Conservation (phyloP, 805 yeast genomes). For the Phaffomyces opuntiae region DNA sequence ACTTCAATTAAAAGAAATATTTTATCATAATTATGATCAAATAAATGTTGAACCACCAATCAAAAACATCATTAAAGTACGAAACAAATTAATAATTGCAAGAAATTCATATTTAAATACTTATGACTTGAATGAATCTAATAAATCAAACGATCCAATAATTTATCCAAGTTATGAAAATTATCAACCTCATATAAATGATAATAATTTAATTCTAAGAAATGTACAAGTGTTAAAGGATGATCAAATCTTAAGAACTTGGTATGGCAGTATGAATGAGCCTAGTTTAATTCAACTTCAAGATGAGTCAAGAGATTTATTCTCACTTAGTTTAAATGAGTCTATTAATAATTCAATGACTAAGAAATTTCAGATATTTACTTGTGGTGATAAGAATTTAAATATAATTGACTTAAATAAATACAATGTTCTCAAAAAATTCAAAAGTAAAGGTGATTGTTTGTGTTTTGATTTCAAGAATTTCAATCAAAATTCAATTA, state of each 20-base stretch:
- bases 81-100: background rate
- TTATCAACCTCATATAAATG: background rate
- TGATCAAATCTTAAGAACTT: constrained; percentile 8
- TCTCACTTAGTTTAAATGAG: constrained; percentile 3
- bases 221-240: background rate
- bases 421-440: background rate
- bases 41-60: background rate
- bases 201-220: constrained; percentile 1
- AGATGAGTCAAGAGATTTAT: background rate
- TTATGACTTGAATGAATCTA: background rate
- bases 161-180: background rate
- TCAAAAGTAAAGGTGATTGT: constrained; percentile 11
- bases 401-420: background rate
- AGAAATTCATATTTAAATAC: background rate
- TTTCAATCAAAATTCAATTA: background rate
- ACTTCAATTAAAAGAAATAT: too few species aligned
- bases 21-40: background rate
- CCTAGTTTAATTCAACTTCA: constrained; percentile 12
- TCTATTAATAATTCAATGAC: constrained; percentile 1
- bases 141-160: background rate
- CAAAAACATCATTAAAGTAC: constrained; percentile 1
- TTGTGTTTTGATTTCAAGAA: constrained; percentile 10
- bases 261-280: constrained; percentile 19
- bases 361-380: background rate
- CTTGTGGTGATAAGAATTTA: background rate